Evolutionary conservation across 805 yeast genomes (phyloP), one percentile per base, ranked within the genome.

Genomic region (Saturnispora halmiae): DNA sequence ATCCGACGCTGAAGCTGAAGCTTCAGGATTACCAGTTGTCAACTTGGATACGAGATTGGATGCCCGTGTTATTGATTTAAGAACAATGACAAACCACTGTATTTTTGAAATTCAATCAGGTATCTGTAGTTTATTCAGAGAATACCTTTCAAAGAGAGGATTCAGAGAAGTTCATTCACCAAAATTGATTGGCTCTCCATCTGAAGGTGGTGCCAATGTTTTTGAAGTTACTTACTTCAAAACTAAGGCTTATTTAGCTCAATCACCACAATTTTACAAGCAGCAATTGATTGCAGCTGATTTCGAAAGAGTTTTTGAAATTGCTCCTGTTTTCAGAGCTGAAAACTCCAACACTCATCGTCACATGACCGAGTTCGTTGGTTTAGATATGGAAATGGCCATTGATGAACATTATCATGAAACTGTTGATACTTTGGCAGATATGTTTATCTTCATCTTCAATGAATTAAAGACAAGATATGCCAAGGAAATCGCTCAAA

Each of bases 341-440:
- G 99, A 92, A 66, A 90, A 92, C 73, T 90, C 97, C 47, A 88
- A 92, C 71, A 90, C 98, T 16, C 97, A 92, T 65, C 88, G 99
- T 69, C 99, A 92, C 66, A 81, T 92, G 95, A 92, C 99, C 43
- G 99, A 92, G 67, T 92, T 92, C 63, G 83, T 82, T 47, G 99
- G 99, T 44, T 78, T 94, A 55, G 99, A 92, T 72, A 67, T 92
- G 67, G 99, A 92, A 67, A 87, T 92, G 95, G 84, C 96, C 9
- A 83, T 92, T 59, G 97, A 92, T 69, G 96, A 88, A 68, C 96
- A 92, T 67, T 92, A 92, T 64, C 94, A 92, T 59, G 99, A 92
- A 69, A 94, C 80, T 34, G 64, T 74, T 52, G 75, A 72, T 38
- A 62, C 70, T 33, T 63, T 79, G 51, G 67, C 70, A 33, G 64